Percentiles rank a stretch among this genome's conserved stretches.
These are phyloP conservation scores for Penicillium chermesinum DNA, from an alignment of 495 filamentous ascomycete species.

Conservation along the genomic window DNA sequence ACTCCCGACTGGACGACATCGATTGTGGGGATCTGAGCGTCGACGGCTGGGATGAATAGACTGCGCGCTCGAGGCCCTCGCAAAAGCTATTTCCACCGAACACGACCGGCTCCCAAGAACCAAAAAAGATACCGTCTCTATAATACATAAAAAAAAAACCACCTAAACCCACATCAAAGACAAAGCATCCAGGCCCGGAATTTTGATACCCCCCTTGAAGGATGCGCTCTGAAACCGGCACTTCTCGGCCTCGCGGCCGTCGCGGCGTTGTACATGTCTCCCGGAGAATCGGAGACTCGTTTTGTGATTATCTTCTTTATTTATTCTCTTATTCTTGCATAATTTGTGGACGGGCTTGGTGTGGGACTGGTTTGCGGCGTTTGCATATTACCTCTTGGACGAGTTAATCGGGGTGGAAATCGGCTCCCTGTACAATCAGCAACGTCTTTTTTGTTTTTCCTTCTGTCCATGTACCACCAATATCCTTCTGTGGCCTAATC, in stretches of 20 bases:
- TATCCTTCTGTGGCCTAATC: conserved; percentile 18
- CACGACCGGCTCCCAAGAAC: not conserved
- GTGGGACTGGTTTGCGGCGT: conserved; percentile 10
- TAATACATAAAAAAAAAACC: conserved; percentile 4
- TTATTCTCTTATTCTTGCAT: conserved; percentile 7
- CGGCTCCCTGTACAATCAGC: conserved; percentile 26
- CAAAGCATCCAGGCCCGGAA: conserved; percentile 4
- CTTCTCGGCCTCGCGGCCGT: conserved; percentile 25
- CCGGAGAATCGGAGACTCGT: conserved; percentile 12
- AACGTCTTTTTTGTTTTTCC: conserved; percentile 10
- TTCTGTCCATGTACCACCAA: conserved; percentile 19
- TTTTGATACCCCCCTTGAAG: conserved; percentile 30
- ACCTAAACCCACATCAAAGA: conserved; percentile 5
- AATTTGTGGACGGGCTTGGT: conserved; percentile 12
- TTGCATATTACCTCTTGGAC: conserved; percentile 27
- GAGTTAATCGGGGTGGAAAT: conserved; percentile 17
- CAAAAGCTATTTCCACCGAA: not conserved
- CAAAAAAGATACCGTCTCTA: conserved; percentile 1
- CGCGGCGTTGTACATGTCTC: conserved; percentile 37
- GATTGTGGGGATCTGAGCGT: conserved; percentile 34
- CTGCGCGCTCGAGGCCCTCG: not conserved
- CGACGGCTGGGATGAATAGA: conserved; percentile 33
- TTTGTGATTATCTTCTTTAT: conserved; percentile 15
- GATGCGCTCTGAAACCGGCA: conserved; percentile 18
- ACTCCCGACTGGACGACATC: conserved; percentile 37